These are phyloP conservation scores for Yamadazyma takamatsuzukensis DNA, from an alignment of 805 yeast species.

Conservation along the genomic window DNA sequence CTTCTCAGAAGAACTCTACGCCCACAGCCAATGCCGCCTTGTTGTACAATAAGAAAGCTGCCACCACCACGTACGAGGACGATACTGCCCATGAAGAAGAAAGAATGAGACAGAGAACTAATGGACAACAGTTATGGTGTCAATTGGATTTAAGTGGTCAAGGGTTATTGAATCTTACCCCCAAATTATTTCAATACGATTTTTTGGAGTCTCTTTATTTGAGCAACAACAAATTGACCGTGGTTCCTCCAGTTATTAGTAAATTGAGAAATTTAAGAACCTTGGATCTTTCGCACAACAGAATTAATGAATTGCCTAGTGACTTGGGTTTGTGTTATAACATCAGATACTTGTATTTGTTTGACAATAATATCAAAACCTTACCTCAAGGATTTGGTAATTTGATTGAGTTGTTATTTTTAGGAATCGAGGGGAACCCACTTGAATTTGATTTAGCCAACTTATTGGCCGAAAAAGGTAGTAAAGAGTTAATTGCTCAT, in stretches of 20 bases:
- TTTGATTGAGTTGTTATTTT: constrained; percentile 74
- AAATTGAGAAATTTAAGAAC: constrained; percentile 71
- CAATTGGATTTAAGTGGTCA: constrained; percentile 91
- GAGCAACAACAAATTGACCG: constrained; percentile 75
- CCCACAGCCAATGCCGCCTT: constrained; percentile 36
- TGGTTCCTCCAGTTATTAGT: constrained; percentile 65
- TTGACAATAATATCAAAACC: constrained; percentile 75
- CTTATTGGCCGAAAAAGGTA: constrained; percentile 75
- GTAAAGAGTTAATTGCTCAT: constrained; percentile 74
- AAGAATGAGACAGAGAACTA: constrained; percentile 54
- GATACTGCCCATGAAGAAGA: constrained; percentile 49
- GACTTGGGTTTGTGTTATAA: constrained; percentile 83
- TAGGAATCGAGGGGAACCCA: constrained; percentile 94
- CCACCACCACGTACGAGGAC: constrained; percentile 52
- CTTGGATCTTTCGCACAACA: constrained; percentile 80
- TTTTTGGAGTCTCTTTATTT: constrained; percentile 84
- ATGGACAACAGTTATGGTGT: constrained; percentile 87
- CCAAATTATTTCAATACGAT: constrained; percentile 71
- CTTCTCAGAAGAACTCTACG: constrained; percentile 23
- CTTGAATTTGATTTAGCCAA: constrained; percentile 62
- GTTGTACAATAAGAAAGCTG: constrained; percentile 40
- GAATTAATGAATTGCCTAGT: constrained; percentile 66
- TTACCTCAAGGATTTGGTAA: constrained; percentile 86
- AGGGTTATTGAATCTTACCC: constrained; percentile 66
- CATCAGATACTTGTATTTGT: constrained; percentile 76